Evolutionary conservation across 768 basidiomycete species (phyloP).

Genomic region (Rhizopogon salebrosus): DNA sequence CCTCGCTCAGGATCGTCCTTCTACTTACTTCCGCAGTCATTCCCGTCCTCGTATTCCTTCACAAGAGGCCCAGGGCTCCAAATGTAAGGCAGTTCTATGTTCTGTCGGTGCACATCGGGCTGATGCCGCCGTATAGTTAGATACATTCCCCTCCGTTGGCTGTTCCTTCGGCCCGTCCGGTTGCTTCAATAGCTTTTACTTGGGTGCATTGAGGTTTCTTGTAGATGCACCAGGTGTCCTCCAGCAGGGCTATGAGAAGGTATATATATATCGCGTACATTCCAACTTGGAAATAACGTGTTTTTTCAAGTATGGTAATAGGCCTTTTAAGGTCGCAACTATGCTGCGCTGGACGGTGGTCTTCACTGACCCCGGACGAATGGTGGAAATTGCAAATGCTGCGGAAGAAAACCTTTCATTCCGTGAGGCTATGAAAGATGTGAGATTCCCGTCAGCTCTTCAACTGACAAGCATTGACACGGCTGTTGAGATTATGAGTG

Average conservation of each 20-base stretch:
- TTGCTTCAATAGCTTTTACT: constrained; percentile 17
- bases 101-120: background rate
- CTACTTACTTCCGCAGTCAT: background rate
- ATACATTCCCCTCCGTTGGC: constrained; percentile 26
- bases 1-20: background rate
- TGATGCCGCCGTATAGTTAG: constrained; percentile 10
- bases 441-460: constrained; percentile 8
- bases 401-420: constrained; percentile 35
- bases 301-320: constrained; percentile 18
- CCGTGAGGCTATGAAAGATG: constrained; percentile 26
- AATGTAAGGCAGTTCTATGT: background rate
- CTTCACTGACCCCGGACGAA: constrained; percentile 19
- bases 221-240: constrained; percentile 16
- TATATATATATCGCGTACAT: background rate
- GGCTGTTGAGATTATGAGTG: constrained; percentile 28
- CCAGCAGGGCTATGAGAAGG: constrained; percentile 29
- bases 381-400: constrained; percentile 38
- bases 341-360: constrained; percentile 36
- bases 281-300: background rate
- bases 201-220: constrained; percentile 12
- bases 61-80: background rate
- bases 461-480: background rate
- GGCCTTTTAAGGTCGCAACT: constrained; percentile 27
- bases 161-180: constrained; percentile 12
- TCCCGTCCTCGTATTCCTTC: background rate